These are phyloP conservation scores for Thymus mandschuricus DNA, from an alignment of 257 asterid genomes.

Conservation along the genomic window DNA sequence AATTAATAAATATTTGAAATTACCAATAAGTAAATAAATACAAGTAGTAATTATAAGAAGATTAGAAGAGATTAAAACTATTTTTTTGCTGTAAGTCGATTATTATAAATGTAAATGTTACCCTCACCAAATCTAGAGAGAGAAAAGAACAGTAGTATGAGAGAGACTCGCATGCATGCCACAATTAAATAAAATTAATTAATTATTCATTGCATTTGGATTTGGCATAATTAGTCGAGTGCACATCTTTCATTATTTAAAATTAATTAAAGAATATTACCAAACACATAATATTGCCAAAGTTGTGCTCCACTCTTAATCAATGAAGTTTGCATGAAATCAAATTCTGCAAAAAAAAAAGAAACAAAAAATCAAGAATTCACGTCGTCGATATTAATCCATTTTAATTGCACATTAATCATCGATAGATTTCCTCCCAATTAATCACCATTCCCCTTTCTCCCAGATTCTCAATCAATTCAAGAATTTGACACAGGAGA, in stretches of 20 bases:
- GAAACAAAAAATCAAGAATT: background rate
- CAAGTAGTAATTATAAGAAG: too few relatives aligned
- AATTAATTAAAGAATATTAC: background rate
- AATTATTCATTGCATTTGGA: background rate
- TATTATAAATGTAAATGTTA: background rate
- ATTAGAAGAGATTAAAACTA: too few relatives aligned
- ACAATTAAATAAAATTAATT: background rate
- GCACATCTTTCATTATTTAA: slow-evolving; percentile 23
- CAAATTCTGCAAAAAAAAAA: slow-evolving; percentile 2
- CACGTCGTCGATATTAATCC: background rate
- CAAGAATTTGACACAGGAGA: background rate
- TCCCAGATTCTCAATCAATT: background rate
- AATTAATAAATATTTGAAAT: too few relatives aligned
- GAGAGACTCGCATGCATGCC: background rate
- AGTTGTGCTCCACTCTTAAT: slow-evolving; percentile 35
- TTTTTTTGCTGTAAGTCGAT: background rate
- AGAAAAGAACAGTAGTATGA: background rate
- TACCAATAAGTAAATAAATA: too few relatives aligned
- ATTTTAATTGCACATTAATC: slow-evolving; percentile 19
- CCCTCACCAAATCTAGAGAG: background rate
- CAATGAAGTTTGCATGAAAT: slow-evolving; percentile 15
- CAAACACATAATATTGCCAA: slow-evolving; percentile 24
- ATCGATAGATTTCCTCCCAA: slow-evolving; percentile 5
- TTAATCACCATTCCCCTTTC: slow-evolving; percentile 1
- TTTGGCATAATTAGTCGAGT: slow-evolving; percentile 8